Evolutionary conservation across 2,329 filamentous ascomycete genomes (phyloP).

Genomic region (Lasiodiplodia sp.): DNA sequence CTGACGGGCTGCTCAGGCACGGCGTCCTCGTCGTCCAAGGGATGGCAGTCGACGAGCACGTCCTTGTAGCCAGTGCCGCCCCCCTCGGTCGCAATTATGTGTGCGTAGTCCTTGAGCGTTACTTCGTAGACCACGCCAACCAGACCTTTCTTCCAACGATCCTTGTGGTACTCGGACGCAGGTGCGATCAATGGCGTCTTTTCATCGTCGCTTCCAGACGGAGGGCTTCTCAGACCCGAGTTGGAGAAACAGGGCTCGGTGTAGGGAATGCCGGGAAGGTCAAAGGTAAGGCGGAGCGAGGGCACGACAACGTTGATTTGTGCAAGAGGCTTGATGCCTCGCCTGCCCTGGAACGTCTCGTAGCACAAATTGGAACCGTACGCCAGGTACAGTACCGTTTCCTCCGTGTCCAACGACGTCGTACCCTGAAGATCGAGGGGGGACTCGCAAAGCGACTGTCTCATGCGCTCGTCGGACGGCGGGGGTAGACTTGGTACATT

Average conservation of each 20-base stretch:
- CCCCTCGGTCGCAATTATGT: slow-evolving; percentile 90
- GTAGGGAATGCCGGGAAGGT: slow-evolving; percentile 86
- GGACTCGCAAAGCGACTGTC: neutral
- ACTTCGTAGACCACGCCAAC: slow-evolving; percentile 97
- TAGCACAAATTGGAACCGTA: slow-evolving; percentile 91
- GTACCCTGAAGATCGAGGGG: slow-evolving; percentile 6
- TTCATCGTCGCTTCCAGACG: slow-evolving; percentile 37
- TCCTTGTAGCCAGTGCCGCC: slow-evolving; percentile 86
- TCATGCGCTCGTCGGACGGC: neutral
- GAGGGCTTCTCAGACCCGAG: slow-evolving; percentile 65
- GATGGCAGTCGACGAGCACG: slow-evolving; percentile 78
- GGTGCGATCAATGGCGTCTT: slow-evolving; percentile 37
- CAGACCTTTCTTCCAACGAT: slow-evolving; percentile 79
- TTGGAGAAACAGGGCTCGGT: slow-evolving; percentile 92
- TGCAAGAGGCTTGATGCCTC: slow-evolving; percentile 82
- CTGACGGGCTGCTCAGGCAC: slow-evolving; percentile 71
- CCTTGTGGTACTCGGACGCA: slow-evolving; percentile 56
- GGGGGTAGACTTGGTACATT: neutral
- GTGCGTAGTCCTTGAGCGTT: slow-evolving; percentile 79
- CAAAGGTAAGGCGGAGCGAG: slow-evolving; percentile 78
- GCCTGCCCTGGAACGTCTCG: slow-evolving; percentile 77
- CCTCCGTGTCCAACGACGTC: slow-evolving; percentile 15
- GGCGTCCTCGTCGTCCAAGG: slow-evolving; percentile 64
- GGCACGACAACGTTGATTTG: slow-evolving; percentile 84
- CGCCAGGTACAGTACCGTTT: slow-evolving; percentile 59